Evolutionary conservation across 1,284 basidiomycete genomes (phyloP), one percentile per base, ranked within the genome.

Genomic region (Vanrija sp.): DNA sequence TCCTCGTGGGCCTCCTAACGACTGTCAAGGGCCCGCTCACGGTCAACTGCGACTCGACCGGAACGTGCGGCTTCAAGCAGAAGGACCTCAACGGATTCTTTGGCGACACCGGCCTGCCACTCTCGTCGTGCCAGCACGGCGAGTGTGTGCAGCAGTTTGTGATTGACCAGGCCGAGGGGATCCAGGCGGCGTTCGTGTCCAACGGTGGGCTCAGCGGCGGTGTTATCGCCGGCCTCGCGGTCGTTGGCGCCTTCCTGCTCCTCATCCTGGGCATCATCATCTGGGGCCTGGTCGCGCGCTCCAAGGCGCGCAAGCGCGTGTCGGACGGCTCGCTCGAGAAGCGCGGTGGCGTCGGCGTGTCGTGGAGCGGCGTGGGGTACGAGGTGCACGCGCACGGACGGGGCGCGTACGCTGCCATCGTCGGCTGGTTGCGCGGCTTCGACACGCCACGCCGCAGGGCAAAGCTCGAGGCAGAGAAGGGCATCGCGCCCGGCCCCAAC

Each of bases 151-250:
- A 82, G 8, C 89, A 93, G 71, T 82, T 80, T 54, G 85, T 89
- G 25, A 85, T 94, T 52, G 86, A 90, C 68, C 78, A 71, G 61
- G 74, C 73, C 0, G 45, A 64, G 14, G 72, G 71, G 3, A 59
- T 71, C 43, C 34, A 34, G 9, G 34, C 34, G 9, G 14, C 34
- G 5, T 5, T 34, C 34, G 34, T 34, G 9, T 46, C 47, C 5
- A 48, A 57, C 10, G 44, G 58, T 12, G 50, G 54, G 5, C 82
- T 94, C 3, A 82, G 84, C 52, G 82, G 84, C 0, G 90, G 91
- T 2, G 90, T 94, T 16, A 90, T 94, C 56, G 91, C 87, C 34
- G 91, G 91, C 15, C 76, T 95, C 18, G 89, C 85, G 0, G 87
- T 92, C 26, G 84, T 95, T 3, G 86, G 89, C 16, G 81, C 76